phyloP scores from a whole-genome alignment of 345 rosid genomes.

The Salix arbutifolia region DNA sequence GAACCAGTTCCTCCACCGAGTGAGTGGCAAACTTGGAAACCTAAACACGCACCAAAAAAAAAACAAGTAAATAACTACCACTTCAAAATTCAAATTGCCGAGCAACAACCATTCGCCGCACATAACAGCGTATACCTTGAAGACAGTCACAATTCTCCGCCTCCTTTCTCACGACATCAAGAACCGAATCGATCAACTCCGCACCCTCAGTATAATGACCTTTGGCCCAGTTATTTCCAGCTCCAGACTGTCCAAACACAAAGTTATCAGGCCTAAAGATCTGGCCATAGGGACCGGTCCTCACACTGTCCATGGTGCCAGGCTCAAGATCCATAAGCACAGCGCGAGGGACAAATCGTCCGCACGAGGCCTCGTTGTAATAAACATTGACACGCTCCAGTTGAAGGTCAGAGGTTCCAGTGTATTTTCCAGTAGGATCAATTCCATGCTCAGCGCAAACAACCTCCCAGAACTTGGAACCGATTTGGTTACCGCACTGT shows the following conservation, averaged over 20 bases:
- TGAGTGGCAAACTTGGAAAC: constrained; percentile 29
- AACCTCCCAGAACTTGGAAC: constrained; percentile 27
- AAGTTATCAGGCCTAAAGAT: constrained; percentile 30
- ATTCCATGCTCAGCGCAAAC: constrained; percentile 29
- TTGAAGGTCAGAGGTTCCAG: constrained; percentile 24
- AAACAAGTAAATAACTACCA: neutral
- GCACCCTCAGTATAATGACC: constrained; percentile 32
- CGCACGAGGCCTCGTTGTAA: constrained; percentile 24
- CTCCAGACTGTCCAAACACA: constrained; percentile 29
- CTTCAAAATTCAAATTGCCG: neutral
- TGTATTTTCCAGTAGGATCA: constrained; percentile 23
- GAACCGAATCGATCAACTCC: constrained; percentile 23
- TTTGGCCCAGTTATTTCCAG: constrained; percentile 30
- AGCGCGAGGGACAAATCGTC: constrained; percentile 24
- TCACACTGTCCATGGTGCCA: constrained; percentile 31
- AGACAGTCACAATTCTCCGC: constrained; percentile 30
- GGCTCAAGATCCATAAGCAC: constrained; percentile 32
- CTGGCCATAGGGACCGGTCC: constrained; percentile 26
- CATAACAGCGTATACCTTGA: constrained; percentile 9
- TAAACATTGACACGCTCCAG: constrained; percentile 26
- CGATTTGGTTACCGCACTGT: neutral
- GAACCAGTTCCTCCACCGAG: constrained; percentile 30
- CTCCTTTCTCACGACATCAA: constrained; percentile 29
- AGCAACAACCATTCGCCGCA: neutral
- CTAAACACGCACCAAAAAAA: neutral